Conservation (phyloP, 441 rosid species). For the Erodium chrysanthum region DNA sequence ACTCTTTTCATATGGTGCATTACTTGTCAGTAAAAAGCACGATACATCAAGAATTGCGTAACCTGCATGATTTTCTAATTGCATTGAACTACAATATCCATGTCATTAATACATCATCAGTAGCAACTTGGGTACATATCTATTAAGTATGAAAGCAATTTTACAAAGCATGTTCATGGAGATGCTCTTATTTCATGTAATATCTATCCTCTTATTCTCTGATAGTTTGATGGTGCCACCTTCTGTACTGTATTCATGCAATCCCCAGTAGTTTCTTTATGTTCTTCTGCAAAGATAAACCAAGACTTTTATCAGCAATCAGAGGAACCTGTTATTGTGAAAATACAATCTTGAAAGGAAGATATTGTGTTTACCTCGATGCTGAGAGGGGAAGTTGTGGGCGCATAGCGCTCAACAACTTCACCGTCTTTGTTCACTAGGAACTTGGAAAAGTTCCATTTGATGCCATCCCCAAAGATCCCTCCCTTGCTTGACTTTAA, state of each 20-base stretch:
- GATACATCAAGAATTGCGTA: not conserved
- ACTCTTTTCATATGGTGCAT: not conserved
- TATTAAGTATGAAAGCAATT: not conserved
- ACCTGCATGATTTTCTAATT: not conserved
- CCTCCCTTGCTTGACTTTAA: conserved; percentile 58
- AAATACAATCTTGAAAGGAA: not conserved
- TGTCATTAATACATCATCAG: not conserved
- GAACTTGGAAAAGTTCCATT: conserved; percentile 73
- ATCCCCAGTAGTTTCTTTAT: conserved; percentile 63
- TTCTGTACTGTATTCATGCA: conserved; percentile 20
- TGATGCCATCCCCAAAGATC: conserved; percentile 43
- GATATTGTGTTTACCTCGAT: conserved; percentile 38
- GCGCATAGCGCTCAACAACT: conserved; percentile 57
- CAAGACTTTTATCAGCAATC: not conserved
- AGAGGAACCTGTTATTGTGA: not conserved
- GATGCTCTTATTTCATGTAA: too few relatives aligned
- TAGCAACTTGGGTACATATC: not conserved
- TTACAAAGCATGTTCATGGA: not conserved
- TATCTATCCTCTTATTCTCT: conserved; percentile 7
- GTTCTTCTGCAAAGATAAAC: conserved; percentile 45
- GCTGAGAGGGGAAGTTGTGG: conserved; percentile 61
- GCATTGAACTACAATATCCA: not conserved
- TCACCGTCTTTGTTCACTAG: conserved; percentile 52
- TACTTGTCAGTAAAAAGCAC: not conserved
- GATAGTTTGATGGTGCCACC: conserved; percentile 3